Evolutionary conservation across 2,329 filamentous ascomycete genomes (phyloP).

Genomic region (Colletotrichum sp.): DNA sequence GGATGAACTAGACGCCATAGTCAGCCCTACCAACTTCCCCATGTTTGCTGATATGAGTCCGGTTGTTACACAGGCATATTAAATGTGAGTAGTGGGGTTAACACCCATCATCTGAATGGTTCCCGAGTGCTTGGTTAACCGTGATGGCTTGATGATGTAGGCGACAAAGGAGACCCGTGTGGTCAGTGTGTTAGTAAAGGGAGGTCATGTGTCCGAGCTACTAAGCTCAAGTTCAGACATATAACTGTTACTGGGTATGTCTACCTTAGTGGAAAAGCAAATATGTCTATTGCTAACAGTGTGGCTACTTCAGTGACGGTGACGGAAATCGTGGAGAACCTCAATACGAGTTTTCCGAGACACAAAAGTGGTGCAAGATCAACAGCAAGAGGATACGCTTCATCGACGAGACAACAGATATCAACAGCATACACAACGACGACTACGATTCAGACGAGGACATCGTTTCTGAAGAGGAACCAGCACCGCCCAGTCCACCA

Average conservation of each 20-base stretch:
- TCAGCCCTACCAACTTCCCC: too few relatives aligned
- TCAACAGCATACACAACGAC: conserved; percentile 3
- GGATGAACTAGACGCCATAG: neutral
- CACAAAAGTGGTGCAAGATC: neutral
- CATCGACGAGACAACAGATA: conserved; percentile 6
- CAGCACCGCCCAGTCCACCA: neutral
- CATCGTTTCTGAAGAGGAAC: neutral
- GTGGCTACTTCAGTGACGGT: neutral
- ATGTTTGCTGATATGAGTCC: neutral
- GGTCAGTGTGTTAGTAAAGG: neutral
- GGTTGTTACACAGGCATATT: neutral
- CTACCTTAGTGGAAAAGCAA: neutral
- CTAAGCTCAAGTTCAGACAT: conserved; percentile 2
- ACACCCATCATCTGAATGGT: neutral
- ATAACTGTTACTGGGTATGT: neutral
- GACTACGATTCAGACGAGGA: conserved; percentile 1
- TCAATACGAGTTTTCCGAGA: conserved; percentile 1
- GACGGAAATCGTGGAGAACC: neutral
- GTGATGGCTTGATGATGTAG: neutral
- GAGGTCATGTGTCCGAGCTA: neutral
- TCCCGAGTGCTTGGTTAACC: neutral
- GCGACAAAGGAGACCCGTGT: conserved; percentile 9
- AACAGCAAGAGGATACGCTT: neutral
- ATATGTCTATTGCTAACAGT: neutral
- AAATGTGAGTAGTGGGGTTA: neutral